Evolutionary conservation across 2,329 filamentous ascomycete genomes (phyloP), one percentile per base, ranked within the genome.

Genomic region (Xylariaceae sp.): DNA sequence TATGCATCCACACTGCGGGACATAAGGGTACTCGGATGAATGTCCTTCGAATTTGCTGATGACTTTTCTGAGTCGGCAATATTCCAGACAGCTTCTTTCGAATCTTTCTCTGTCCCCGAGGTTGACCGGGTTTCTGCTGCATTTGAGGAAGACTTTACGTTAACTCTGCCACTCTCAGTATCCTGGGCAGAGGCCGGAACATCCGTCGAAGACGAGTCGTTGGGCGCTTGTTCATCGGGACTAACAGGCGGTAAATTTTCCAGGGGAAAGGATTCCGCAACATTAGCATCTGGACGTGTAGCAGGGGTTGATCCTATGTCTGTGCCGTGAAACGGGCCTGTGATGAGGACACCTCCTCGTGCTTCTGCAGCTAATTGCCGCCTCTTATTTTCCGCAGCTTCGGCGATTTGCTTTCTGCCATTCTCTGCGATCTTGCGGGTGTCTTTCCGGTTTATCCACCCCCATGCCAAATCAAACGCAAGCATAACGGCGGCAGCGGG

Each of bases 401-500:
- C 61, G n/a, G 61, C 63, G 44, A 82, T 67, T 44, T 82, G 79
- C 30, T 74, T 66, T 18, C 81, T 78, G 2, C 85, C 84, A 50
- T 78, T 78, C 2, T 75, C 76, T 2, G 87, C 84, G 48, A 88
- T 86, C 13, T 80, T 75, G 0, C 87, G 81, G 0, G 87, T 89
- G 62, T 88, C 80, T 2, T 84, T 69, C 2, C 87, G 79, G 67
- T 85, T 76, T 1, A 77, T 66, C 87, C 87, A 90, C 0, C 87
- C 88, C 61, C 79, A 84, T 0, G 65, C 73, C 4, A 90, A 45
- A 65, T 91, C 87, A 80, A 85, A 90, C 65, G 79, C 82, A 50
- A 90, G 82, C 82, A 89, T 87, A 54, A 90, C 73, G 34, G 84
- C 76, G 0, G 88, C 87, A 0, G 84, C 88, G 1, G 88, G 88